Evolutionary conservation across 805 yeast genomes (phyloP).

Genomic region (Candida schatavii): DNA sequence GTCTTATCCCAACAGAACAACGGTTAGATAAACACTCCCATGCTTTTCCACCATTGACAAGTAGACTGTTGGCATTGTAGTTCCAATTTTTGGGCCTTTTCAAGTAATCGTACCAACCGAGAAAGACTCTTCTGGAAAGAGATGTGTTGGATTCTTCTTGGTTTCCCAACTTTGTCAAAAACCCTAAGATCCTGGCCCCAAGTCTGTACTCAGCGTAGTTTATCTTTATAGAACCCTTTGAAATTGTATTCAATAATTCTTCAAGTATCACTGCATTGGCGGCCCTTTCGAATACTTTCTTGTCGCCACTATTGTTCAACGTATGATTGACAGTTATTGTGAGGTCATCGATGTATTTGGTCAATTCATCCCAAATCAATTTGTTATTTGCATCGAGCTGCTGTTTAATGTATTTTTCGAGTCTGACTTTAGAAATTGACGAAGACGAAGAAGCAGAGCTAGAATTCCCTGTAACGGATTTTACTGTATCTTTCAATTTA

Average conservation of each 20-base stretch:
- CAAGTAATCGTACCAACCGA: conserved; percentile 42
- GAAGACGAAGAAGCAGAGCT: neutral
- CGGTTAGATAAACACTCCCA: conserved; percentile 32
- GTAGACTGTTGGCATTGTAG: conserved; percentile 37
- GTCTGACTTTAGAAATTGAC: conserved; percentile 16
- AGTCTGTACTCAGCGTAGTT: conserved; percentile 40
- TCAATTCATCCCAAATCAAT: conserved; percentile 20
- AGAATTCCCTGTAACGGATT: neutral
- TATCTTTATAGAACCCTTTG: conserved; percentile 32
- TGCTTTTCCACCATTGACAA: conserved; percentile 29
- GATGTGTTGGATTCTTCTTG: conserved; percentile 13
- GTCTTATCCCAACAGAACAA: conserved; percentile 36
- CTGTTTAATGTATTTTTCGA: conserved; percentile 20
- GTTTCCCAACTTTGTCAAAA: conserved; percentile 22
- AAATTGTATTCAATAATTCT: conserved; percentile 27
- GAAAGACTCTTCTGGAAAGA: conserved; percentile 23
- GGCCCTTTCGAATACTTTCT: conserved; percentile 7
- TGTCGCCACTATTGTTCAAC: conserved; percentile 2
- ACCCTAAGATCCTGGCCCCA: conserved; percentile 41
- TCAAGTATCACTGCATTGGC: conserved; percentile 25
- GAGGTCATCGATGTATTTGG: conserved; percentile 23
- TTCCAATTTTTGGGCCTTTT: conserved; percentile 22
- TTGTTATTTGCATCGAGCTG: conserved; percentile 22
- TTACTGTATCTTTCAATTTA: neutral
- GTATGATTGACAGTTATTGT: conserved; percentile 9